Evolutionary conservation across 2,329 filamentous ascomycete genomes (phyloP), one percentile per base, ranked within the genome.

Genomic region (Diatrype stigma): DNA sequence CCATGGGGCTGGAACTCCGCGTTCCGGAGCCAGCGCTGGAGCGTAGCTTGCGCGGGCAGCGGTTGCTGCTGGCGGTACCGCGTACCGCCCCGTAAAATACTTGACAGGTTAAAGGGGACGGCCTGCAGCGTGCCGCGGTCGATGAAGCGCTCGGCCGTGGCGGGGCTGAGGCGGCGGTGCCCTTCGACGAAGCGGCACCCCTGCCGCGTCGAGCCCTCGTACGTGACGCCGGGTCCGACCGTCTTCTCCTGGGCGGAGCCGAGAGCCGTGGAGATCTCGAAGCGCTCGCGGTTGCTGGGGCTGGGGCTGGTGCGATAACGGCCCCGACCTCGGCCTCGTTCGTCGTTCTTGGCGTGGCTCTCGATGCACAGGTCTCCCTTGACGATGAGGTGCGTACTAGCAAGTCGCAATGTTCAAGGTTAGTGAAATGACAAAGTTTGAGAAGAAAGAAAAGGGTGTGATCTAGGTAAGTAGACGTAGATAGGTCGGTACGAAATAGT

Each of bases 91-190:
- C n/a, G n/a, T n/a, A n/a, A n/a, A n/a, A n/a, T n/a, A n/a, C n/a
- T n/a, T n/a, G n/a, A n/a, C n/a, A n/a, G n/a, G n/a, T n/a, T 16
- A 6, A 17, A 19, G 21, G 28, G 35, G 14, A 46, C 40, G 28
- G n/a, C 34, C 14, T 2, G 45, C 4, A 60, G 17, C 11, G 51
- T 58, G 28, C 52, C 58, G 10, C 55, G 55, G 1, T 23, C 46
- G 2, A 60, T 55, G 37, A 58, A 56, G 6, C 56, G 55, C 38
- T 55, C 56, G 1, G 55, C 58, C 0, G 51, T 53, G 12, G 32
- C n/a, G 6, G 58, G 55, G 10, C 55, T 59, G 6, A 60, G 49
- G 17, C 21, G 42, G 8, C 17, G 26, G 17, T 56, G 58, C 1
- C 52, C 56, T 22, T 58, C 56, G 8, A 58, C 52, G 26, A 60